Evolutionary conservation across 345 rosid species (phyloP).

Genomic region (Boechera retrofracta): DNA sequence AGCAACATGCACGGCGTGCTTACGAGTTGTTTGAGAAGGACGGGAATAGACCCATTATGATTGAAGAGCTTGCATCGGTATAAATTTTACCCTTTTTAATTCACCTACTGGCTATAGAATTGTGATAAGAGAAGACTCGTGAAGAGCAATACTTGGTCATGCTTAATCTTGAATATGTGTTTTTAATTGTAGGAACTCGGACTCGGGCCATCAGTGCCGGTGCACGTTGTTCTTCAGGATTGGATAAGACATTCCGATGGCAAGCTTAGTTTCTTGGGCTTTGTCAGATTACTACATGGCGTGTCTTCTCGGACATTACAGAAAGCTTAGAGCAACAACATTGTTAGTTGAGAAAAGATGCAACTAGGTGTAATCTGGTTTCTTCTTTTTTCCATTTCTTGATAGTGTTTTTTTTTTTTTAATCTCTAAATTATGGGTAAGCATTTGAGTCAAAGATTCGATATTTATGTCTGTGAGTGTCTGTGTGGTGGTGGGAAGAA

Average conservation of each 20-base stretch:
- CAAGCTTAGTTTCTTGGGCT: conserved; percentile 89
- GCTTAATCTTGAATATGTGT: conserved; percentile 6
- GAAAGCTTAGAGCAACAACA: conserved; percentile 57
- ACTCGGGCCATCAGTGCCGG: conserved; percentile 84
- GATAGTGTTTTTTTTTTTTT: conserved; percentile 4
- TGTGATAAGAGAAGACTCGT: conserved; percentile 9
- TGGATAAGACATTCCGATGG: conserved; percentile 95
- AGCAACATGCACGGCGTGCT: conserved; percentile 80
- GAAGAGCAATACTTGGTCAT: conserved; percentile 7
- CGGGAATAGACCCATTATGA: conserved; percentile 85
- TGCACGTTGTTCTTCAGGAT: conserved; percentile 88
- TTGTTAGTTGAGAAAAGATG: conserved; percentile 29
- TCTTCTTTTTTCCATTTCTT: conserved; percentile 27
- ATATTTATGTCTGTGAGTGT: conserved; percentile 10
- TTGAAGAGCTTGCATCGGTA: conserved; percentile 91
- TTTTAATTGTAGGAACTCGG: conserved; percentile 74
- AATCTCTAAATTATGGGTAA: conserved; percentile 4
- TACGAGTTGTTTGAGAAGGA: conserved; percentile 90
- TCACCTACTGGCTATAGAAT: conserved; percentile 1
- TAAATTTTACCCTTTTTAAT: background rate
- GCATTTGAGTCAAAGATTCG: conserved; percentile 32
- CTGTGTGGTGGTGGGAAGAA: conserved; percentile 18
- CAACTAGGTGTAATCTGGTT: conserved; percentile 35
- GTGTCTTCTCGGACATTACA: conserved; percentile 79
- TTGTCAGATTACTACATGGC: conserved; percentile 85